These are phyloP conservation scores for Fusarium brevicatenulatum DNA, from an alignment of 2,329 filamentous ascomycete species.

Conservation along the genomic window DNA sequence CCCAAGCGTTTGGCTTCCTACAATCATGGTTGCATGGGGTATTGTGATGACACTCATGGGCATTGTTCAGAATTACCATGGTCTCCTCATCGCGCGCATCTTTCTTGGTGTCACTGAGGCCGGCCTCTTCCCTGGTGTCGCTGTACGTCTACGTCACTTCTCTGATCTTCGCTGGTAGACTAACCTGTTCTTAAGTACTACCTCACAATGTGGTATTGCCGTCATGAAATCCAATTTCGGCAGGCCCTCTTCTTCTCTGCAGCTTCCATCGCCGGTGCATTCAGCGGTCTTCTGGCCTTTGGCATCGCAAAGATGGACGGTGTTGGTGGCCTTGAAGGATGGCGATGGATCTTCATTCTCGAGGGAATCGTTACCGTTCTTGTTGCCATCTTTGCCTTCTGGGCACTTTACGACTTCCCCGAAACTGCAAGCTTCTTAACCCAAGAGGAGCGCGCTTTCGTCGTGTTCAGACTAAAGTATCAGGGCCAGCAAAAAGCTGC, in stretches of 20 bases:
- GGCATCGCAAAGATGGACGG: conserved; percentile 77
- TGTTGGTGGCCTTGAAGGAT: conserved; percentile 66
- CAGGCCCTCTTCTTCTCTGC: conserved; percentile 84
- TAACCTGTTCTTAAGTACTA: conserved; percentile 53
- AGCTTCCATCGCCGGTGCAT: conserved; percentile 81
- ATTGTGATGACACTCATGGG: conserved; percentile 63
- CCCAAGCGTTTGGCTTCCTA: conserved; percentile 78
- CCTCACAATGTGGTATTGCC: conserved; percentile 68
- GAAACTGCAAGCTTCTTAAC: conserved; percentile 80
- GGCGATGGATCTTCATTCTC: conserved; percentile 75
- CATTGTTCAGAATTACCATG: conserved; percentile 60
- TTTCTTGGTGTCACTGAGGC: conserved; percentile 74
- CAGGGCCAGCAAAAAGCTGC: conserved; percentile 59
- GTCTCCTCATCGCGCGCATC: conserved; percentile 62
- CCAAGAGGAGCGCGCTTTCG: conserved; percentile 74
- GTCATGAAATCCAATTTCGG: conserved; percentile 64
- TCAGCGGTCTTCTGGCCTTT: conserved; percentile 77
- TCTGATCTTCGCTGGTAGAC: not conserved
- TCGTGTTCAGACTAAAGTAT: conserved; percentile 74
- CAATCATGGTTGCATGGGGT: conserved; percentile 75
- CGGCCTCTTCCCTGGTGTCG: conserved; percentile 72
- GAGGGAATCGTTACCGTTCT: conserved; percentile 77
- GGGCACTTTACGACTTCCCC: conserved; percentile 82
- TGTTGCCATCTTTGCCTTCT: conserved; percentile 74
- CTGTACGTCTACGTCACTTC: conserved; percentile 46